Base-by-base conservation (phyloP, 148 eudicot species). In the Hydrangea macrophylla region DNA sequence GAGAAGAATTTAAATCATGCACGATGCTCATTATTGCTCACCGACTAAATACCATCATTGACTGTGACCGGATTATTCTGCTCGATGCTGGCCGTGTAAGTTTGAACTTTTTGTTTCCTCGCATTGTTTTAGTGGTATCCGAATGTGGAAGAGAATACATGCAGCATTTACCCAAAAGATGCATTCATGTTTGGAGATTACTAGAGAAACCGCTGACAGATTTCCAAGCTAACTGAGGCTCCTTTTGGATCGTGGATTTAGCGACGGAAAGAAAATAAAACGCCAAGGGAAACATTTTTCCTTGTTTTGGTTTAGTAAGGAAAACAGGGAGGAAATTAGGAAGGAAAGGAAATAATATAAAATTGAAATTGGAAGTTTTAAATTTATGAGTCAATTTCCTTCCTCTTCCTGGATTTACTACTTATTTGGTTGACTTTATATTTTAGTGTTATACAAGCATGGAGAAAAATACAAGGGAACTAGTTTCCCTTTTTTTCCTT, bases 21-120 rank as follows among this genome's bases (percentile, higher is more conserved):
- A 82, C 95, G 17, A 89, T 89, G 95, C 79, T 89, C 55, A 84
- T 83, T 28, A 84, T 89, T 76, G 95, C 95, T 61, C 95, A 89
- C 75, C 88, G 91, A 23, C 73, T 89, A 18, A 89, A 89, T 73
- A 89, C 91, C 64, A 82, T 89, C 65, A 84, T 89, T 67, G 95
- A 89, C 64, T 84, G 85, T 50, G 88, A 89, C 78, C 59, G 70
- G 39, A 66, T 89, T 73, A 80, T 89, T 63, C 79, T 89, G 68
- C 95, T 89, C 22, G 84, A 81, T 74, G 79, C 88, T 71, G 93
- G 93, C 53, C 81, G 76, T 84, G 93, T 83, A 80, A 45, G 81
- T 25, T 15, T 18, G 6, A 18, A 22, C 3, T 50, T 42, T 22
- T 42, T 40, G 26, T 62, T 25, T n/a, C 51, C 23, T 55, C 30